Evolutionary conservation across 2,329 filamentous ascomycete genomes (phyloP).

Genomic region (Verticillium klebahnii): DNA sequence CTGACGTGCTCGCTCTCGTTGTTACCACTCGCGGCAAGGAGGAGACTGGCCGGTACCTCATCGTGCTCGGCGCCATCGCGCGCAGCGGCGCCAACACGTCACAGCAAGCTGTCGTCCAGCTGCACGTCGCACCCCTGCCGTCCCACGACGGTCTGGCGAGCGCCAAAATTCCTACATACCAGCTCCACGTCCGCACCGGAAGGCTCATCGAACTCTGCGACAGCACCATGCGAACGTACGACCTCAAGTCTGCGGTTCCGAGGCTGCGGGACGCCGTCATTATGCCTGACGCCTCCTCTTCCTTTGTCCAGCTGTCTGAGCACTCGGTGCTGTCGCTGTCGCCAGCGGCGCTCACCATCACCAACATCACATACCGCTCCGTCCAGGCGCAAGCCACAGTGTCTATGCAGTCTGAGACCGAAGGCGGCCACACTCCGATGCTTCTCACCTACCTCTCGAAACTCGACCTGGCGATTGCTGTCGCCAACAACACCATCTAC

Average conservation of each 20-base stretch:
- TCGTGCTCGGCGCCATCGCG: conserved; percentile 24
- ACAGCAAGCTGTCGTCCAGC: conserved; percentile 24
- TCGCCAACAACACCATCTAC: conserved; percentile 59
- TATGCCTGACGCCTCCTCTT: conserved; percentile 43
- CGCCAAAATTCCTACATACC: conserved; percentile 31
- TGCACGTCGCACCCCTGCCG: conserved; percentile 34
- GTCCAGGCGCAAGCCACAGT: conserved; percentile 46
- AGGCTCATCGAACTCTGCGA: conserved; percentile 55
- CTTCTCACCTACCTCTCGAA: conserved; percentile 61
- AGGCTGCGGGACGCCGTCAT: conserved; percentile 52
- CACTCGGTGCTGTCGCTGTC: conserved; percentile 63
- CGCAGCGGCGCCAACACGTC: conserved; percentile 17
- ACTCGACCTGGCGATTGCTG: conserved; percentile 60
- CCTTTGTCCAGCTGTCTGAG: conserved; percentile 63
- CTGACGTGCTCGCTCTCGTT: conserved; percentile 52
- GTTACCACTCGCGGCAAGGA: conserved; percentile 24
- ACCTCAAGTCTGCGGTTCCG: conserved; percentile 59
- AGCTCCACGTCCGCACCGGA: conserved; percentile 60
- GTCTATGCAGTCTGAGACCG: conserved; percentile 33
- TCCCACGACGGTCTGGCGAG: conserved; percentile 12
- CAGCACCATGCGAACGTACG: conserved; percentile 54
- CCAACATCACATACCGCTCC: conserved; percentile 65
- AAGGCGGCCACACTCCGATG: conserved; percentile 26
- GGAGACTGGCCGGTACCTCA: conserved; percentile 22
- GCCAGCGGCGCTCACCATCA: conserved; percentile 50